Evolutionary conservation across 129 eudicot species (phyloP).

Genomic region (Flaveria sonorensis): DNA sequence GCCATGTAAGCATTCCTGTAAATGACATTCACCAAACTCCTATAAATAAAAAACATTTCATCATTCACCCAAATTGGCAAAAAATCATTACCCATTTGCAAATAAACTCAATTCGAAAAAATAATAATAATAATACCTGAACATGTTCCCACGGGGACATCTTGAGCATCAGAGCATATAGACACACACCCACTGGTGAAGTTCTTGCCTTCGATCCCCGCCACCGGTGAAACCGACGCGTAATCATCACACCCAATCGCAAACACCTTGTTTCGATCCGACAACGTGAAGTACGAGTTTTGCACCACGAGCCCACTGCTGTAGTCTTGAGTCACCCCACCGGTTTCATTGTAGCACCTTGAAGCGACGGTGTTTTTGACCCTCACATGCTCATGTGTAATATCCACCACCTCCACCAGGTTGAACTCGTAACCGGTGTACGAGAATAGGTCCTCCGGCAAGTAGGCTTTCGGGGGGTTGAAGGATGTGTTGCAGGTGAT

Average conservation of each 20-base stretch:
- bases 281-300: neutral
- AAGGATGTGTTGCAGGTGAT: conserved; percentile 28
- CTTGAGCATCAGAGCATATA: neutral
- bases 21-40: no score
- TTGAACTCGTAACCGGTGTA: neutral
- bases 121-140: neutral
- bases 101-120: no score
- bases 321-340: neutral
- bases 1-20: no score
- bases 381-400: conserved; percentile 26
- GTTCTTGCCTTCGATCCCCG: neutral
- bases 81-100: no score
- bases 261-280: neutral
- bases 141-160: neutral
- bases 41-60: no score
- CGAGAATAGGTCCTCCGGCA: neutral
- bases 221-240: neutral
- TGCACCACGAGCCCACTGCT: neutral
- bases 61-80: no score
- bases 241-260: neutral
- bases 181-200: neutral
- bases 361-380: neutral
- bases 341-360: neutral
- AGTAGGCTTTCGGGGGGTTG: conserved; percentile 15
- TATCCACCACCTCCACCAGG: conserved; percentile 2